A percentile compares a stretch with the other conserved stretches of the same genome.
Evolutionary conservation across 805 yeast genomes (phyloP).

Genomic region (Saturnispora dispora): DNA sequence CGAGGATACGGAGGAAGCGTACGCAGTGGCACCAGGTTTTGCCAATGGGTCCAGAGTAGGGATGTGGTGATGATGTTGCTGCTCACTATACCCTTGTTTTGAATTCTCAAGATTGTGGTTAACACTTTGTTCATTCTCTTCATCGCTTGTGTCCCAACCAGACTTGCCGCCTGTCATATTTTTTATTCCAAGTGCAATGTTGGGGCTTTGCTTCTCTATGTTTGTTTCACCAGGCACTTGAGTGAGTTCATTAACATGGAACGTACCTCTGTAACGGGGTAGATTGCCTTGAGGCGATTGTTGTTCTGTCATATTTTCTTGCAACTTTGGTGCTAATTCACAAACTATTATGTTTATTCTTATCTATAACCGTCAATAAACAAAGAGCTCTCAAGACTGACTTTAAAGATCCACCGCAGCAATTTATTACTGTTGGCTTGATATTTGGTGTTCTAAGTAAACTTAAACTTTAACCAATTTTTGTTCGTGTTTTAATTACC

Average conservation of each 20-base stretch:
- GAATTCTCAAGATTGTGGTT: neutral
- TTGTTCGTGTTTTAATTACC: neutral
- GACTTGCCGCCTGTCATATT: constrained; percentile 2
- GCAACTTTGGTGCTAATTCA: neutral
- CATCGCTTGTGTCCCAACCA: constrained; percentile 12
- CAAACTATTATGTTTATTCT: neutral
- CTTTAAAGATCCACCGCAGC: neutral
- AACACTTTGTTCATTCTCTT: neutral
- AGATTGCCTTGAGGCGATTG: constrained; percentile 7
- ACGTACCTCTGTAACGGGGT: constrained; percentile 24
- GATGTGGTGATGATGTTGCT: neutral
- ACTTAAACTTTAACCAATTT: neutral
- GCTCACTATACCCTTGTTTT: neutral
- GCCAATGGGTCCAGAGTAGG: constrained; percentile 5
- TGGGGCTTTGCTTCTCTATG: neutral
- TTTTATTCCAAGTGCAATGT: neutral
- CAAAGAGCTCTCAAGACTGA: neutral
- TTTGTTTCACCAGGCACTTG: neutral
- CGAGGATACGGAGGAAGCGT: neutral
- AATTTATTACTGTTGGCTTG: neutral
- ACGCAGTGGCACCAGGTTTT: neutral
- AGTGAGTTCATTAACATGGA: constrained; percentile 23
- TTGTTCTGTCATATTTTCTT: neutral
- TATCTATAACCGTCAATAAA: neutral
- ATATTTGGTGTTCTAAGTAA: neutral